Conservation (phyloP, 495 filamentous ascomycete species). For the Clavariopsis aquatica region DNA sequence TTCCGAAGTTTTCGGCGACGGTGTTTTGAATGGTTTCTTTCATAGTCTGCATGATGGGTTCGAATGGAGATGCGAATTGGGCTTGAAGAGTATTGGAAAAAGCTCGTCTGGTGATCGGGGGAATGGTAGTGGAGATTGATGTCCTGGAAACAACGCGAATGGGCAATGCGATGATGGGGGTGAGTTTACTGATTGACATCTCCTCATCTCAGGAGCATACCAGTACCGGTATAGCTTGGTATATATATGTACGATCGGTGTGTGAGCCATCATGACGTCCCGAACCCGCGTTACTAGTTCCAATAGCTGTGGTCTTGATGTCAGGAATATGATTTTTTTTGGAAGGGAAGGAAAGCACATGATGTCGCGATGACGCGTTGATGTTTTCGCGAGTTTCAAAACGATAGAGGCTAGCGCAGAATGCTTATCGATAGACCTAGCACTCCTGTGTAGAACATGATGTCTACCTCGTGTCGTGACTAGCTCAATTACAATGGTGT, state of each 20-base stretch:
- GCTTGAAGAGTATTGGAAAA: not conserved
- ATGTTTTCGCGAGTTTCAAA: not conserved
- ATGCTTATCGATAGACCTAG: not conserved
- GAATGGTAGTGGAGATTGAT: not conserved
- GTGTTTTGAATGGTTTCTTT: constrained; percentile 42
- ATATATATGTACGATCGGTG: not conserved
- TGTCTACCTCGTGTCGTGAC: not conserved
- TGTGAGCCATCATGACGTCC: constrained; percentile 1
- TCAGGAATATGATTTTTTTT: not conserved
- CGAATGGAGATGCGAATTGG: not conserved
- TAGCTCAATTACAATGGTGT: not conserved
- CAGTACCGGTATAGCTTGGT: not conserved
- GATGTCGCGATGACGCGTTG: not conserved
- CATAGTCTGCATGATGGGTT: constrained; percentile 10
- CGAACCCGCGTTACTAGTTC: not conserved
- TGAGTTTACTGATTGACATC: not conserved
- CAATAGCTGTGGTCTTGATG: not conserved
- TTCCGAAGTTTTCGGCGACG: constrained; percentile 45
- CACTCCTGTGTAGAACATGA: not conserved
- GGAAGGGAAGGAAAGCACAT: not conserved
- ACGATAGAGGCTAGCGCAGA: not conserved
- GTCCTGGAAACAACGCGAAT: not conserved
- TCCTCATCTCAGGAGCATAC: not conserved
- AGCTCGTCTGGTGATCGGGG: not conserved
- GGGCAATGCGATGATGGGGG: not conserved